Base-by-base conservation (phyloP, 352 stramenopile species). In the Globisporangium heterothallicum region DNA sequence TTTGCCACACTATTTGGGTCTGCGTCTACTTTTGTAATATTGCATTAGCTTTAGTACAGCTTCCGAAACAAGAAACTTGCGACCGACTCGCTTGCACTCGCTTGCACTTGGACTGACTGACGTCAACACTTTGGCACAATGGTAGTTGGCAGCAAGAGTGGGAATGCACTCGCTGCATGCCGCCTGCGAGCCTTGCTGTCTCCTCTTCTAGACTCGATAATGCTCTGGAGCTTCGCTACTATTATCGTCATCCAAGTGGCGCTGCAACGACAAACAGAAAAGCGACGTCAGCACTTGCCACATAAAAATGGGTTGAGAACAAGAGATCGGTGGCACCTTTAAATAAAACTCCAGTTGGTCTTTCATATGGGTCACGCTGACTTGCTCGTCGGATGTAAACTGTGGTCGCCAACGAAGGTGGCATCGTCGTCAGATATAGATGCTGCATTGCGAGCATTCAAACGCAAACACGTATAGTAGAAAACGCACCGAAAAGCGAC, bases 281-380 rank as follows among this genome's bases (percentile, higher is more conserved):
- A 63, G 29, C 16, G n/a, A 22, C 24, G 40, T 12, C 14, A 24
- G 27, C 44, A 49, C n/a, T 16, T 29, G 49, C 29, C 8, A 46
- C 43, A 21, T n/a, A 12, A 36, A n/a, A 9, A 41, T 50, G 26
- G n/a, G n/a, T n/a, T 51, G 19, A 53, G 16, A 13, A 22, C 30
- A 29, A 42, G 7, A 14, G 13, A 50, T 6, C 24, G 24, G 18
- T 56, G 63, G 18, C 54, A 92, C 81, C 72, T 92, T 89, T 66
- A 92, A 78, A 73, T 90, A 92, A 59, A 77, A 92, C 63, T 88
- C 74, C n/a, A 92, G 59, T 32, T 92, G 78, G 45, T 88, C 71
- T 65, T 92, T 92, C 56, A 82, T 82, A 13, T 67, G 53, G 44
- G 79, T 84, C 38, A 92, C 57, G 45, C 64, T 72, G 8, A 66